A percentile compares a stretch with the other conserved stretches of the same genome.
Evolutionary conservation across 768 basidiomycete genomes (phyloP).

Genomic region (Coprinopsis cinerea): DNA sequence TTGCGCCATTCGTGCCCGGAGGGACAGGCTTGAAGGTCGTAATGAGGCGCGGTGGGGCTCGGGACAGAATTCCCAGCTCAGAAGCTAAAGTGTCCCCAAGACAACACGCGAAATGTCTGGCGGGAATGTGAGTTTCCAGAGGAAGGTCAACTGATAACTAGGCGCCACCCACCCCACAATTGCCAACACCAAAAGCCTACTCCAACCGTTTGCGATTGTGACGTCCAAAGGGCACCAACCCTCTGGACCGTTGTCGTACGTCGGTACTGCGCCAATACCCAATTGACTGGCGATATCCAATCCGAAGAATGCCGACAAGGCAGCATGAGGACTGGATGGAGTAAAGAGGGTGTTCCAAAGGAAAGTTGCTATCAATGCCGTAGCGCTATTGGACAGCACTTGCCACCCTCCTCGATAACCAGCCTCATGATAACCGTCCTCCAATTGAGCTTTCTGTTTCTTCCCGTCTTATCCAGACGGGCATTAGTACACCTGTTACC

Average conservation of each 20-base stretch:
- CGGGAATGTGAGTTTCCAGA: not conserved
- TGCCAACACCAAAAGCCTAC: conserved; percentile 56
- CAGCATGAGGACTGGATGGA: conserved; percentile 34
- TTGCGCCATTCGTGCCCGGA: conserved; percentile 86
- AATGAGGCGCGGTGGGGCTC: conserved; percentile 62
- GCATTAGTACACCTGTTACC: not conserved
- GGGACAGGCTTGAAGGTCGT: conserved; percentile 74
- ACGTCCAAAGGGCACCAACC: conserved; percentile 61
- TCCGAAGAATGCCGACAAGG: conserved; percentile 21
- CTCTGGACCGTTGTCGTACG: conserved; percentile 25
- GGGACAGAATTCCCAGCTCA: conserved; percentile 84
- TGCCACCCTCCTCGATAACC: conserved; percentile 78
- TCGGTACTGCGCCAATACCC: conserved; percentile 15
- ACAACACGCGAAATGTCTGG: conserved; percentile 82
- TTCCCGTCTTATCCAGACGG: conserved; percentile 56
- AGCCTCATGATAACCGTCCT: conserved; percentile 67
- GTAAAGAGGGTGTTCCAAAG: conserved; percentile 61
- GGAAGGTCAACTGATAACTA: not conserved
- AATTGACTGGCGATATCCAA: conserved; percentile 15
- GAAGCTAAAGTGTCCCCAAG: conserved; percentile 91
- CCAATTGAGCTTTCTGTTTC: conserved; percentile 63
- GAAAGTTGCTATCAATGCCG: conserved; percentile 52
- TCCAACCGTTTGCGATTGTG: conserved; percentile 41
- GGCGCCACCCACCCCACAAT: conserved; percentile 51
- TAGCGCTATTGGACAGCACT: conserved; percentile 75